Evolutionary conservation across 352 stramenopile species (phyloP), one percentile per base, ranked within the genome.

Genomic region (Discostella stelligera): DNA sequence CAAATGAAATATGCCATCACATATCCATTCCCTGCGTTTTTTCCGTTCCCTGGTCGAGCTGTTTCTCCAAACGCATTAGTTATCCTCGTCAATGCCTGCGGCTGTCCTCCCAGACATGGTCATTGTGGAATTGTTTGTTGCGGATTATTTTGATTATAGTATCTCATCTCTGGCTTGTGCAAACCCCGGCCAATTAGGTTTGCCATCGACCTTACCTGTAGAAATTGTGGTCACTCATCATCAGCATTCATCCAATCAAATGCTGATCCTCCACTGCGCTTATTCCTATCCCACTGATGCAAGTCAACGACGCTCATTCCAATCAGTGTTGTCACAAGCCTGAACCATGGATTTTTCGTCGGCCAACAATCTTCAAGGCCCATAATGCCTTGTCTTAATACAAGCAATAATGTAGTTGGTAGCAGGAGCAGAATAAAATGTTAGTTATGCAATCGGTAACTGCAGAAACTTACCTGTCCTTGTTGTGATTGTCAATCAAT

Each of bases 311-410:
- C 65, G 21, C 37, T 64, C 2, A 77, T 78, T 14, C 77, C 64
- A 60, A 78, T 37, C 20, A 84, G 60, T 27, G 77, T 84, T 61
- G 61, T 80, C 1, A 71, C 32, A 23, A 81, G 25, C 11, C 71
- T 30, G 52, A 81, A 77, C 49, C 50, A 79, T 18, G 49, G 48
- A 62, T 79, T 49, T 53, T 37, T 49, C 37, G 66, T 81, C 8
- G 39, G 21, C 77, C 77, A 84, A 46, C 21, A n/a, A 46, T 71
- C 58, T 62, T 84, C 69, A 25, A 83, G 63, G 7, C 58, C 30
- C 3, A 83, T 46, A 14, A 53, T 21, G 41, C 59, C 18, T 62
- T 81, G 77, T 14, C 37, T 44, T 3, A 14, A 44, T 41, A n/a
- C n/a, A n/a, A n/a, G n/a, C n/a, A 41, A 41, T 3, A 41, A 41